phyloP scores from a whole-genome alignment of 208 protist genomes.

The Trypanosoma cruzi region DNA sequence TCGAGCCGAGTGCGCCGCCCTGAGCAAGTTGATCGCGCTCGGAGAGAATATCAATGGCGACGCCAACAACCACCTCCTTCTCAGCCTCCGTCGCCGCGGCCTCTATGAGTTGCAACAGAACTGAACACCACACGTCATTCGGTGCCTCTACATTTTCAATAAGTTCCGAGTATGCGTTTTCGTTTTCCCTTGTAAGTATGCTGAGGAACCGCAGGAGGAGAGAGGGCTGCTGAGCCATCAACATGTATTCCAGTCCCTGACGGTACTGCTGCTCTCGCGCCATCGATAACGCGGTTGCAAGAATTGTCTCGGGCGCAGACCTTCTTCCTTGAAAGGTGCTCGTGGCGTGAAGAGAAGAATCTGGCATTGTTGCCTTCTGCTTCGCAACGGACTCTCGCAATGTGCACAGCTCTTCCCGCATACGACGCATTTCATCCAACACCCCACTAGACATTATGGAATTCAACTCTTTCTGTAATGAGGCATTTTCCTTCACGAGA shows the following conservation, averaged over 20 bases:
- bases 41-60: slow-evolving; percentile 73
- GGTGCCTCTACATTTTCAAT: slow-evolving; percentile 38
- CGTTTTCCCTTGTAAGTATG: slow-evolving; percentile 31
- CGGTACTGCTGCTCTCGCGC: slow-evolving; percentile 44
- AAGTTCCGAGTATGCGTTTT: slow-evolving; percentile 35
- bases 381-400: slow-evolving; percentile 33
- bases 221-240: slow-evolving; percentile 41
- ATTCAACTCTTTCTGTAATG: slow-evolving; percentile 55
- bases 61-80: slow-evolving; percentile 40
- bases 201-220: slow-evolving; percentile 51
- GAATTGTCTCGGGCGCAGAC: slow-evolving; percentile 63
- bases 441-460: slow-evolving; percentile 53
- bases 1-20: slow-evolving; percentile 40
- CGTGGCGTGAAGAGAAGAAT: background rate
- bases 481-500: slow-evolving; percentile 65
- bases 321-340: slow-evolving; percentile 30
- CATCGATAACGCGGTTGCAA: slow-evolving; percentile 46
- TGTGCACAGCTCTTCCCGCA: slow-evolving; percentile 54
- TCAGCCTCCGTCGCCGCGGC: slow-evolving; percentile 37
- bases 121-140: slow-evolving; percentile 53
- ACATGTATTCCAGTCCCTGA: slow-evolving; percentile 54
- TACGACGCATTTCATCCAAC: slow-evolving; percentile 32
- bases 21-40: slow-evolving; percentile 60
- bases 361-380: background rate
- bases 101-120: slow-evolving; percentile 47